Conservation (phyloP, 495 filamentous ascomycete species). For the Daldinia bambusicola region DNA sequence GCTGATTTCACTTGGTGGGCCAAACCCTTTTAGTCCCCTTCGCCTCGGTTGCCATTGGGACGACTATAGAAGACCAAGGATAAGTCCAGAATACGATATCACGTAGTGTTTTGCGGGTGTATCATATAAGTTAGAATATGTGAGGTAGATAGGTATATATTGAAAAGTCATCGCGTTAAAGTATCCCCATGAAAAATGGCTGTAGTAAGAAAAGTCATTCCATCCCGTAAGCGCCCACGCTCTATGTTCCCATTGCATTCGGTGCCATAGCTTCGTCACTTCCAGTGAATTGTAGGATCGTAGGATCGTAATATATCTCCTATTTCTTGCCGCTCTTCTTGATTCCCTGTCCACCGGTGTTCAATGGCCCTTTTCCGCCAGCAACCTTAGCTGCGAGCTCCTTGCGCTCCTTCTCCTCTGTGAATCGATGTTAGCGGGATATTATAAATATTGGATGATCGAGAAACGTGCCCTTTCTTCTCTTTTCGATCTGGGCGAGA, state of each 20-base stretch:
- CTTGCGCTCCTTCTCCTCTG: conserved; percentile 82
- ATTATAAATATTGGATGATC: conserved; percentile 2
- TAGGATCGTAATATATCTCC: conserved; percentile 26
- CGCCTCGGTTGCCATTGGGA: neutral
- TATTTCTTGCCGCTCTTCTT: conserved; percentile 94
- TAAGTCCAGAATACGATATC: neutral
- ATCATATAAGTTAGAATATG: conserved; percentile 22
- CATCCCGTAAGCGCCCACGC: conserved; percentile 40
- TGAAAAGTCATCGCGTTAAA: conserved; percentile 31
- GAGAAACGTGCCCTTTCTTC: conserved; percentile 69
- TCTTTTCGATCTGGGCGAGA: conserved; percentile 72
- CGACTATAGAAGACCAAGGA: conserved; percentile 12
- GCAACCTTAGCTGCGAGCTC: conserved; percentile 71
- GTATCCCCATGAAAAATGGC: conserved; percentile 25
- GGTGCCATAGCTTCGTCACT: conserved; percentile 39
- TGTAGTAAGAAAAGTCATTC: conserved; percentile 34
- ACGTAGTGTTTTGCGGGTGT: neutral
- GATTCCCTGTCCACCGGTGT: conserved; percentile 82
- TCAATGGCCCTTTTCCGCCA: conserved; percentile 67
- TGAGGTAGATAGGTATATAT: conserved; percentile 12
- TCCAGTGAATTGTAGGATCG: conserved; percentile 20
- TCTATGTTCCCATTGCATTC: conserved; percentile 29
- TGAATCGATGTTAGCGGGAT: conserved; percentile 26
- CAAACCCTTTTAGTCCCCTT: conserved; percentile 7
- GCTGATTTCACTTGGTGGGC: conserved; percentile 31